phyloP scores from a whole-genome alignment of 1,284 basidiomycete genomes.

The Cutaneotrichosporon cavernicola region DNA sequence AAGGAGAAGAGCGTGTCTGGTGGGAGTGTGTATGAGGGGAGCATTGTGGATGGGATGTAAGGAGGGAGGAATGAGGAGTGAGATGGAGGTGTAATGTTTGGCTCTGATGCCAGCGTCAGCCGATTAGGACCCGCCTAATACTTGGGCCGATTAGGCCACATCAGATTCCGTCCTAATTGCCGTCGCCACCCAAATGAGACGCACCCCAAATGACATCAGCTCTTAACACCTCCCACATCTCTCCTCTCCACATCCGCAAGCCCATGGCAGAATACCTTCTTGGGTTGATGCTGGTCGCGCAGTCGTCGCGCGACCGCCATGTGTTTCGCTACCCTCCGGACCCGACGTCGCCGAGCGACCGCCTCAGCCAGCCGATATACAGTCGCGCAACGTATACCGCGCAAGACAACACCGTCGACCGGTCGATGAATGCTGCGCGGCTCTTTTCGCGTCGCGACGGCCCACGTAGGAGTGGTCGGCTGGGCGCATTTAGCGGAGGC shows the following conservation, averaged over 20 bases:
- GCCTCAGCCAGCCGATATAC: constrained; percentile 49
- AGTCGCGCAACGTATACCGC: constrained; percentile 45
- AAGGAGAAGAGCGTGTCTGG: constrained; percentile 34
- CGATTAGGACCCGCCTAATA: too few species aligned
- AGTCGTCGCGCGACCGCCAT: constrained; percentile 40
- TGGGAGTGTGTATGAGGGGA: constrained; percentile 10
- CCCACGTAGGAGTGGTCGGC: neutral
- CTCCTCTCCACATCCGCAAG: neutral
- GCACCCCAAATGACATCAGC: neutral
- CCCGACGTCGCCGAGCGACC: constrained; percentile 42
- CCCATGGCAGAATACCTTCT: constrained; percentile 50
- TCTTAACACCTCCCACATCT: neutral
- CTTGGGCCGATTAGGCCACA: too few species aligned
- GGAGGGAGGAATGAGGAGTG: neutral
- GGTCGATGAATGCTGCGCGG: neutral
- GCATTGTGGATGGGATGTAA: neutral
- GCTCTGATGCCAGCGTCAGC: neutral
- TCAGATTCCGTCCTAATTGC: too few species aligned
- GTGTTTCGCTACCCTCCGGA: constrained; percentile 50
- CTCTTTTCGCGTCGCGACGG: constrained; percentile 17
- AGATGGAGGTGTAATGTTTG: neutral
- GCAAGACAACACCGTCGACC: constrained; percentile 31
- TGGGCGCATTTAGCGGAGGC: neutral
- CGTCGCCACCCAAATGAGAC: too few species aligned
- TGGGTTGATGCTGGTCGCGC: constrained; percentile 48